These are phyloP conservation scores for Vachellia collinsii DNA, from an alignment of 306 rosid genomes.

Conservation along the genomic window DNA sequence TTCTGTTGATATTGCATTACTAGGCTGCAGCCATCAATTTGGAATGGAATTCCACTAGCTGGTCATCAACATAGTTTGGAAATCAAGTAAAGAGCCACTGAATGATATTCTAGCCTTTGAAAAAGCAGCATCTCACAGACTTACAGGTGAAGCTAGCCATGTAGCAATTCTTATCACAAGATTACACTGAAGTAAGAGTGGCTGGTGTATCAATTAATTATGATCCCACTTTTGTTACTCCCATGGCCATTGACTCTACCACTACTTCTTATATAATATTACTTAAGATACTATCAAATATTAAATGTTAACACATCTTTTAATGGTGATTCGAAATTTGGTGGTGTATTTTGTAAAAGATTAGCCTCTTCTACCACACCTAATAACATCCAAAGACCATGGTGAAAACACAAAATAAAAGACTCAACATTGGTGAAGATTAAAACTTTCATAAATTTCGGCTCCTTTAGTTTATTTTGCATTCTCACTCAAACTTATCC, in stretches of 20 bases:
- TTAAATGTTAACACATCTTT: no score
- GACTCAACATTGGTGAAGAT: not conserved
- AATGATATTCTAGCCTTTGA: not conserved
- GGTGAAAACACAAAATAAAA: not conserved
- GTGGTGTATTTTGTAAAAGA: no score
- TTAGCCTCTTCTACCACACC: no score
- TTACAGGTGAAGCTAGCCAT: not conserved
- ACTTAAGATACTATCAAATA: no score
- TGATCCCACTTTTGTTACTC: not conserved
- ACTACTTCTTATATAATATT: no score
- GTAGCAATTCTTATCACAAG: not conserved
- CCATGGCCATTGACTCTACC: not conserved
- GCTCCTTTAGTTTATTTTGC: not conserved
- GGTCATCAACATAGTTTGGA: not conserved
- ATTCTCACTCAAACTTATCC: no score
- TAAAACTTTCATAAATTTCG: not conserved
- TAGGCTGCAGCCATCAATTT: not conserved
- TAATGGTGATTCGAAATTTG: no score
- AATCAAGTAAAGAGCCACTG: not conserved
- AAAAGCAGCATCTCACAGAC: not conserved
- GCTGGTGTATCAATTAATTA: no score
- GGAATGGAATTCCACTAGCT: not conserved
- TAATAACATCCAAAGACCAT: not conserved
- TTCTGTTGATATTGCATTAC: no score
- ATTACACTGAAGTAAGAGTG: not conserved